phyloP scores from a whole-genome alignment of 78 protist genomes.

The Dictyostelium intermedium region DNA sequence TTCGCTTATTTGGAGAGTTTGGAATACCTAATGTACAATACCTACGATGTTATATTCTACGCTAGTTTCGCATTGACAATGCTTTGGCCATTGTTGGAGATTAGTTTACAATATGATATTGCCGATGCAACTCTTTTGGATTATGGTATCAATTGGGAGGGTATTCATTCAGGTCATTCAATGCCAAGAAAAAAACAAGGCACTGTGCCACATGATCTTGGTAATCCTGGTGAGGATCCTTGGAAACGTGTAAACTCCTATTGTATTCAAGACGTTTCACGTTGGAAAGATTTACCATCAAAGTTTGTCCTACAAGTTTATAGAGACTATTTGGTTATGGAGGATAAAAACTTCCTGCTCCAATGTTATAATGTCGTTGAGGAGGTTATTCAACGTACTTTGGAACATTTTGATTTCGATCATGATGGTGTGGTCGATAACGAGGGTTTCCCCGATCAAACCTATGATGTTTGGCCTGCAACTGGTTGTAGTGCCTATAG shows the following conservation, averaged over 20 bases:
- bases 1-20: conserved; percentile 88
- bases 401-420: conserved; percentile 79
- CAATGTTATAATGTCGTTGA: conserved; percentile 34
- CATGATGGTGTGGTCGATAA: conserved; percentile 88
- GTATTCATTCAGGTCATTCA: conserved; percentile 42
- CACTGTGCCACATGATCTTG: conserved; percentile 89
- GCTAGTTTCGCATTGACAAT: conserved; percentile 86
- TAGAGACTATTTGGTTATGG: conserved; percentile 50
- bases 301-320: conserved; percentile 87
- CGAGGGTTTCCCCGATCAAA: conserved; percentile 89
- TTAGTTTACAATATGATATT: conserved; percentile 70
- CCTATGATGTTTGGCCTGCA: conserved; percentile 82
- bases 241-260: conserved; percentile 85
- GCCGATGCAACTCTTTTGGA: conserved; percentile 51
- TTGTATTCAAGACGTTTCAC: conserved; percentile 86
- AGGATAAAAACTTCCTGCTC: conserved; percentile 37
- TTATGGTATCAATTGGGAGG: conserved; percentile 26
- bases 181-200: conserved; percentile 70
- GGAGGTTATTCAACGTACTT: conserved; percentile 26
- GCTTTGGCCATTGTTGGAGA: conserved; percentile 84
- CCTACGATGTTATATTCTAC: conserved; percentile 93
- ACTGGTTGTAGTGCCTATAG: conserved; percentile 72
- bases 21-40: conserved; percentile 92
- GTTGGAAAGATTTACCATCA: conserved; percentile 90
- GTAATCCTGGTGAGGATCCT: conserved; percentile 87